phyloP scores from a whole-genome alignment of 768 basidiomycete genomes.

The Rhizopogon vulgaris region DNA sequence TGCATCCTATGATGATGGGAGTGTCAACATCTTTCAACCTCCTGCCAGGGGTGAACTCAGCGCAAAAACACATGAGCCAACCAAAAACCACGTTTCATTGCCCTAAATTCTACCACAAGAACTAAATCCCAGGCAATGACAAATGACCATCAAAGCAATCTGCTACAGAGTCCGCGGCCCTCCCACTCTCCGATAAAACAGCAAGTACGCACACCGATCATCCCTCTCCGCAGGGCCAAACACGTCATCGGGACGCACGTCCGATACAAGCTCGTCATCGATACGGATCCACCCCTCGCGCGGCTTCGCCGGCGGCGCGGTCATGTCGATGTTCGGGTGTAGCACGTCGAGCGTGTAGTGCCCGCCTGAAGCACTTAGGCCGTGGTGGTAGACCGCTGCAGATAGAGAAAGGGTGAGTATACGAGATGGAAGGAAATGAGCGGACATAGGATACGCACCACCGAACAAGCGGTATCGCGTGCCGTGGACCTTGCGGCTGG shows the following conservation, averaged over 20 bases:
- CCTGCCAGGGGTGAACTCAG: no score
- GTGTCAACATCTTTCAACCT: no score
- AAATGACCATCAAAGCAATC: not conserved
- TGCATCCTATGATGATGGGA: no score
- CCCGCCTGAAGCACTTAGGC: slow-evolving; percentile 82
- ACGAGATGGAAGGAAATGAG: not conserved
- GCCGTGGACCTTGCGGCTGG: slow-evolving; percentile 39
- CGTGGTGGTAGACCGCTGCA: slow-evolving; percentile 89
- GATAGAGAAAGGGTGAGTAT: not conserved
- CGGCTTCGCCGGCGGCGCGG: slow-evolving; percentile 22
- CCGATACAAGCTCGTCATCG: slow-evolving; percentile 84
- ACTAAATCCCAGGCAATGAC: not conserved
- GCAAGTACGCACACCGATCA: slow-evolving; percentile 78
- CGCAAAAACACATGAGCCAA: no score
- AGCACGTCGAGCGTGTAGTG: slow-evolving; percentile 94
- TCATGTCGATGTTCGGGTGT: slow-evolving; percentile 58
- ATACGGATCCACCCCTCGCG: slow-evolving; percentile 85
- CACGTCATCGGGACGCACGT: slow-evolving; percentile 66
- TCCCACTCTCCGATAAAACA: slow-evolving; percentile 73
- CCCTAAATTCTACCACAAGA: not conserved
- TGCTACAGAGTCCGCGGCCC: not conserved
- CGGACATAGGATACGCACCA: slow-evolving; percentile 37
- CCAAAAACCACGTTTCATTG: not conserved
- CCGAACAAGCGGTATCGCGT: slow-evolving; percentile 79
- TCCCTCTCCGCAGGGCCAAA: slow-evolving; percentile 45